phyloP scores from a whole-genome alignment of 2,329 filamentous ascomycete genomes.

The Parascedosporium putredinis region DNA sequence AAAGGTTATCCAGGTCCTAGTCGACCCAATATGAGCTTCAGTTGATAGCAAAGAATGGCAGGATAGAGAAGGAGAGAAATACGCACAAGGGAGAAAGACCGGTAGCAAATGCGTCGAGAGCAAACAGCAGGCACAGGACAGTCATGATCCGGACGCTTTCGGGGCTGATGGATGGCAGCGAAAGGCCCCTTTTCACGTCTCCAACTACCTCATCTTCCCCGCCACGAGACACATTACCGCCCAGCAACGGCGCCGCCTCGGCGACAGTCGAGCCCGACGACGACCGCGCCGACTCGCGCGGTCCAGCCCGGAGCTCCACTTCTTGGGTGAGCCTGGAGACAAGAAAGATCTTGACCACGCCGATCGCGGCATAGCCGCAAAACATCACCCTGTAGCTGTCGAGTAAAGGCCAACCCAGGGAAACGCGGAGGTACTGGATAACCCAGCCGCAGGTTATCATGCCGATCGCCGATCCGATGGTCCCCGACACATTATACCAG shows the following conservation, averaged over 20 bases:
- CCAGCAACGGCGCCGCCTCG: background rate
- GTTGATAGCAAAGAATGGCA: slow-evolving; percentile 31
- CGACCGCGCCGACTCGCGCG: background rate
- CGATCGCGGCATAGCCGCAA: slow-evolving; percentile 43
- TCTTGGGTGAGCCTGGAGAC: slow-evolving; percentile 36
- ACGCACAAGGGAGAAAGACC: slow-evolving; percentile 55
- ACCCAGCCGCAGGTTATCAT: slow-evolving; percentile 49
- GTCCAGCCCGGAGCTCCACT: slow-evolving; percentile 26
- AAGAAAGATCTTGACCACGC: slow-evolving; percentile 44
- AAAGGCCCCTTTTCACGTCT: slow-evolving; percentile 7
- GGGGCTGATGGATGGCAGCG: slow-evolving; percentile 48
- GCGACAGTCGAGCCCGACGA: background rate
- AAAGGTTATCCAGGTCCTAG: slow-evolving; percentile 47
- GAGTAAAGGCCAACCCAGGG: slow-evolving; percentile 30
- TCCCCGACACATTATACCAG: slow-evolving; percentile 50
- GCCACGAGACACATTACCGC: background rate
- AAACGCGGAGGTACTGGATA: slow-evolving; percentile 36
- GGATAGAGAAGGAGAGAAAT: slow-evolving; percentile 21
- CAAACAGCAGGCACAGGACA: slow-evolving; percentile 57
- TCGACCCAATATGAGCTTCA: slow-evolving; percentile 28
- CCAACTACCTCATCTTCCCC: background rate
- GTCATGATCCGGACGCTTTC: slow-evolving; percentile 44
- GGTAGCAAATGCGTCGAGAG: slow-evolving; percentile 58
- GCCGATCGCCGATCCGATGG: slow-evolving; percentile 50
- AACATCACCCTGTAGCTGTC: slow-evolving; percentile 47